Evolutionary conservation across 108 stramenopile species (phyloP).

Genomic region (Skeletonema potamos): DNA sequence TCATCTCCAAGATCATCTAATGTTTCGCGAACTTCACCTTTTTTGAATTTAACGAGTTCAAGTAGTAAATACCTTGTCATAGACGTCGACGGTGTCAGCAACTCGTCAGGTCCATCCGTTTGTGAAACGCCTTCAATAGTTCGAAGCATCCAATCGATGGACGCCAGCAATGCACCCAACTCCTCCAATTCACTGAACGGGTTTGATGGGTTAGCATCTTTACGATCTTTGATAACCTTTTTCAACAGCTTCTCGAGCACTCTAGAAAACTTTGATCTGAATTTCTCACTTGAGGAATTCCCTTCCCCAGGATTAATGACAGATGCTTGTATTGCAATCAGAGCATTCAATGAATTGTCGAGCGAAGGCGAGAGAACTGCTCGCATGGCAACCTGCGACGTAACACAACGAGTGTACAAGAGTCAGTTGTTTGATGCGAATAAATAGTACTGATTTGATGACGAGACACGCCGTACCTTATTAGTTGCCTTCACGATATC

Average conservation of each 20-base stretch:
- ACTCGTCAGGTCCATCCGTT: conserved; percentile 12
- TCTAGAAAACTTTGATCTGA: conserved; percentile 55
- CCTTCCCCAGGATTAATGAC: conserved; percentile 26
- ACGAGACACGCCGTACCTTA: conserved; percentile 49
- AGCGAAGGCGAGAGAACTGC: conserved; percentile 53
- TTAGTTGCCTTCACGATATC: conserved; percentile 65
- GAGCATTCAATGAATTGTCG: conserved; percentile 50
- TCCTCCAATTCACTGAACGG: conserved; percentile 32
- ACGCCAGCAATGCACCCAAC: conserved; percentile 41
- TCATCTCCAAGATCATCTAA: conserved; percentile 17
- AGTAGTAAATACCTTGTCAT: conserved; percentile 25
- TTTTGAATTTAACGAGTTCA: conserved; percentile 31
- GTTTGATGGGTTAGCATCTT: conserved; percentile 23
- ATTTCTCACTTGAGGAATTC: conserved; percentile 2
- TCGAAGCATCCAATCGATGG: conserved; percentile 57
- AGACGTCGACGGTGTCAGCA: conserved; percentile 13
- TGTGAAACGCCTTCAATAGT: conserved; percentile 43
- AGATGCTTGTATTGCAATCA: conserved; percentile 66
- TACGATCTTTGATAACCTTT: conserved; percentile 71
- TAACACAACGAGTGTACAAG: background rate
- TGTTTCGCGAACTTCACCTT: conserved; percentile 14
- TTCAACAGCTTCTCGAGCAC: conserved; percentile 68
- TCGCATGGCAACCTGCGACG: conserved; percentile 59
- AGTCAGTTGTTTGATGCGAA: background rate
- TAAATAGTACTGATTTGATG: background rate